Base-by-base conservation (phyloP, 768 basidiomycete species). In the Pleurotus salmoneostramineus region DNA sequence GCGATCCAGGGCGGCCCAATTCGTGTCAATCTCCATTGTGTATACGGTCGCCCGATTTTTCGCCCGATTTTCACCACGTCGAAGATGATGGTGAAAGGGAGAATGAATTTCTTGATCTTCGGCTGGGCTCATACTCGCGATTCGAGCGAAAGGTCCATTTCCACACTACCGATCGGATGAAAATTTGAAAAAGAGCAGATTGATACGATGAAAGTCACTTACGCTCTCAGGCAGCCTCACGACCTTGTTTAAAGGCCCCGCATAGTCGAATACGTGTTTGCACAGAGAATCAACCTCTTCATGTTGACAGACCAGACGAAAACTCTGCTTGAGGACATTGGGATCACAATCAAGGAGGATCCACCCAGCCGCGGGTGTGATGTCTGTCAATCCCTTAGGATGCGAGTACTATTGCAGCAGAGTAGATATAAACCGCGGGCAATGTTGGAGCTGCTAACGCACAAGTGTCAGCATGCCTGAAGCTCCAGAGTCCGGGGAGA, bases 201-300 rank as follows among this genome's bases (percentile, higher is more conserved):
- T 17, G 36, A 44, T 10, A n/a, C 31, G 37, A 17, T 10, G 48
- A 27, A 27, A 14, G 34, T 45, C 12, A 71, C 77, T 54, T 55
- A 83, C 83, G 55, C 69, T 70, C 61, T 83, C 75, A 5, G 83
- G 83, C 5, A 85, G 64, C 14, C 82, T 73, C 34, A 83, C 81
- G 17, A 85, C 66, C 60, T 79, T 83, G 60, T 75, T 76, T 15
- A 71, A 76, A 0, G 79, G 72, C n/a, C 75, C 74, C 35, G 63
- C 64, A 31, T 69, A 64, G 43, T 63, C 60, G 58, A 71, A 77
- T 8, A 82, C 65, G 56, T 78, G 78, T 21, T 66, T 65, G 63
- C 80, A 82, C 6, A 66, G 64, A 21, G 64, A 58, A 10, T 68
- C 65, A n/a, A 8, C 35, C 3, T 45, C 14, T 21, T 55, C 52